Evolutionary conservation across 352 stramenopile genomes (phyloP), one percentile per base, ranked within the genome.

Genomic region (Phytophthora uliginosa): DNA sequence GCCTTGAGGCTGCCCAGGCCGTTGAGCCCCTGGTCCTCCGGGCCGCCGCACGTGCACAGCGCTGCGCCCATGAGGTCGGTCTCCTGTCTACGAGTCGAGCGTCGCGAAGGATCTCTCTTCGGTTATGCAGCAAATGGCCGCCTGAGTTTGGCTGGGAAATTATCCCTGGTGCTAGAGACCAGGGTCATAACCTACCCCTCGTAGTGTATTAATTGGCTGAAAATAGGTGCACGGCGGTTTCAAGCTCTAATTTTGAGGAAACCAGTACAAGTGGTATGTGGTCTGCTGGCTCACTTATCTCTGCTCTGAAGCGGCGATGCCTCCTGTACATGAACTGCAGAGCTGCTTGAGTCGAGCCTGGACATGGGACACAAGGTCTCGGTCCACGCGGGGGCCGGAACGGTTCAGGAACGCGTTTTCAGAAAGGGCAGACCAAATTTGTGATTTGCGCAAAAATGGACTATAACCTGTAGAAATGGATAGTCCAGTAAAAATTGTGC

Each of bases 11-110:
- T 69, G n/a, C 66, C 58, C 22, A 86, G 71, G 24, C 71, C 65
- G 33, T 86, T 84, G 20, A 82, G 63, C 6, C 71, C 71, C 22
- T 67, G 60, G 62, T 90, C 83, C 18, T 88, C 83, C 18, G 71
- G 78, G 34, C 74, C 72, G 33, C 77, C 76, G 58, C 83, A 90
- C 36, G 83, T 81, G 62, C 83, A 90, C 47, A 90, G 66, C 47
- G 81, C 83, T 48, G 78, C 77, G 31, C 83, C 83, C 83, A 90
- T 90, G 40, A 31, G 22, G 10, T 70, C 45, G 45, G 18, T 26
- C 20, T 13, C 17, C 7, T 36, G 36, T 42, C 36, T 42, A 5
- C 18, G 8, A 53, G 34, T 67, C 45, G 18, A 31, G 10, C n/a
- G 51, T 36, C 15, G 17, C 36, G 36, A 24, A 62, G 63, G 71